These are phyloP conservation scores for Solanum chiquidenum DNA, from an alignment of 257 asterid species.

Conservation along the genomic window DNA sequence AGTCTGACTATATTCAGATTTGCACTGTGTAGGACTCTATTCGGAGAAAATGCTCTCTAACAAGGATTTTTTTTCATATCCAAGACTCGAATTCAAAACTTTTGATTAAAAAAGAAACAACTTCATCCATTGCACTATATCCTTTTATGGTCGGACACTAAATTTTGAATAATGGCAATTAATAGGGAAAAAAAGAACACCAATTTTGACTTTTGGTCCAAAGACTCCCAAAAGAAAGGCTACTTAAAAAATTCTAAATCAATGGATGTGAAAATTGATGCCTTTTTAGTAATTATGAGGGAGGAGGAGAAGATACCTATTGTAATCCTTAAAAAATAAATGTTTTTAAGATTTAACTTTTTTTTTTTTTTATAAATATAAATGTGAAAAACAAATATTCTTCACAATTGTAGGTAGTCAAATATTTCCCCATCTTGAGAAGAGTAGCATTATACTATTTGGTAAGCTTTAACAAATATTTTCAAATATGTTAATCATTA, in stretches of 20 bases:
- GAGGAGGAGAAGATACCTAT: not conserved
- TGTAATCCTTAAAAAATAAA: not conserved
- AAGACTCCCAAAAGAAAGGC: not conserved
- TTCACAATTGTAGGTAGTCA: not conserved
- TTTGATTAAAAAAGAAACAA: too few species aligned
- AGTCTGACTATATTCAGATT: too few species aligned
- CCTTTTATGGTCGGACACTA: fast-evolving
- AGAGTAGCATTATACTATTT: not conserved
- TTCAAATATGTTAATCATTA: not conserved
- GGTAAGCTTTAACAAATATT: not conserved
- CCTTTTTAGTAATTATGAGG: not conserved
- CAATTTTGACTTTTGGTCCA: not conserved
- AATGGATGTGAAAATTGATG: not conserved
- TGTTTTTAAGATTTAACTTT: not conserved
- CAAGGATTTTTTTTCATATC: too few species aligned
- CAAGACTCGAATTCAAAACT: too few species aligned
- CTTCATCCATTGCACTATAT: too few species aligned
- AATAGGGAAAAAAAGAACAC: not conserved
- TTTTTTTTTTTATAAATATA: not conserved
- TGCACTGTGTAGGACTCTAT: too few species aligned
- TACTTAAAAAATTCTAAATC: not conserved
- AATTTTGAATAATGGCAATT: not conserved
- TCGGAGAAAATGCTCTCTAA: too few species aligned
- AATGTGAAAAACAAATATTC: not conserved
- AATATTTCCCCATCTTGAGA: not conserved